Base-by-base conservation (phyloP, 1,139 yeast species). In the Saccharomyces pastorianus region DNA sequence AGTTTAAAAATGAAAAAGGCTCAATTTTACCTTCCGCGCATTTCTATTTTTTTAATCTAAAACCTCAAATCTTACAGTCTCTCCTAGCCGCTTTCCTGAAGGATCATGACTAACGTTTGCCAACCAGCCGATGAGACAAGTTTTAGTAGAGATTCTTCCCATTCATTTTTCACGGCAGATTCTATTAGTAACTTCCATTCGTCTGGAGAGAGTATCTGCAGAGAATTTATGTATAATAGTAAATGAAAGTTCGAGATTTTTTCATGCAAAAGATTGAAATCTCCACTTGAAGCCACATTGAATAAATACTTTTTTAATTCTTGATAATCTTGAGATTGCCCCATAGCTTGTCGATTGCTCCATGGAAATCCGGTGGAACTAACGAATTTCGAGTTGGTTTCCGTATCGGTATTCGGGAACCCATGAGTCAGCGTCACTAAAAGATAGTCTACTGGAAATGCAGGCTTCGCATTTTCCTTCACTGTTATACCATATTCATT, bases 401-500 rank as follows among this genome's bases (percentile, higher is more conserved):
- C 83, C 5, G 70, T 70, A 4, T 87, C 84, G 0, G 75, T 75
- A 56, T 80, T 75, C 2, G 96, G 96, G 78, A 93, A 93, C 1
- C 99, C 96, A 69, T 93, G 98, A 14, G 96, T 86, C 58, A 93
- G 73, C 2, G 97, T 85, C 0, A 93, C 96, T 53, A 95, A 73
- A 58, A 95, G 72, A 68, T 88, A 95, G 61, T 95, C 99, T 14
- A 89, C 95, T 0, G 99, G 99, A 70, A 95, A 90, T 6, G 96
- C 89, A 0, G 99, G 98, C 66, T 88, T 88, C 13, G 98, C 99
- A 65, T 88, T 87, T 47, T 83, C 82, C 66, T 89, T 90, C 17
- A 93, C 95, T 51, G 89, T 84, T 28, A 90, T 75, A 6, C 90
- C 89, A 71, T 93, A 95, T 70, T 95, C 97, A 67, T 95, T 95